These are phyloP conservation scores for Tuber microsphaerosporum DNA, from an alignment of 495 filamentous ascomycete species.

Conservation along the genomic window DNA sequence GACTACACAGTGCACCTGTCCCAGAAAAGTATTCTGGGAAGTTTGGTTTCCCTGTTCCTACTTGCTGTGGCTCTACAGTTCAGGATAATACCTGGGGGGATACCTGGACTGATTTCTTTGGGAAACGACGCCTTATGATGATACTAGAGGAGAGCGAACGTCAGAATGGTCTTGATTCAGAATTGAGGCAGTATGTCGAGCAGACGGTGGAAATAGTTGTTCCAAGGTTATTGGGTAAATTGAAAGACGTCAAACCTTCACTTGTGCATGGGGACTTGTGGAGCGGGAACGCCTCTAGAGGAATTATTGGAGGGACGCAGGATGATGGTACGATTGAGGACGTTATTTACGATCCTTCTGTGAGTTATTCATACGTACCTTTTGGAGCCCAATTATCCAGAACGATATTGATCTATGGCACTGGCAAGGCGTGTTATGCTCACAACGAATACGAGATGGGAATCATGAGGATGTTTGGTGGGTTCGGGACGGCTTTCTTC, in stretches of 20 bases:
- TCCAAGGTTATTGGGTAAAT: conserved; percentile 61
- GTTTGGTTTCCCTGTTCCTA: conserved; percentile 78
- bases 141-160: conserved; percentile 54
- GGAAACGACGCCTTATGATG: conserved; percentile 60
- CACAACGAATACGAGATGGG: conserved; percentile 85
- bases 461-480: conserved; percentile 95
- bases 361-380: conserved; percentile 2
- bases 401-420: background rate
- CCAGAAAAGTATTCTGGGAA: conserved; percentile 55
- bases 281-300: conserved; percentile 74
- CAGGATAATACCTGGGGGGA: conserved; percentile 65
- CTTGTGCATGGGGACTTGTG: conserved; percentile 87
- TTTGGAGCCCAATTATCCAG: background rate
- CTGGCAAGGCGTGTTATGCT: conserved; percentile 60
- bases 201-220: conserved; percentile 57
- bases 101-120: conserved; percentile 79
- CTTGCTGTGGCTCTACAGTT: conserved; percentile 74
- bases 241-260: conserved; percentile 63
- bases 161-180: conserved; percentile 57
- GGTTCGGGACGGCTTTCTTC: conserved; percentile 66
- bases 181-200: conserved; percentile 57
- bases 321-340: conserved; percentile 56
- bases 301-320: conserved; percentile 51
- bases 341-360: conserved; percentile 69
- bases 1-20: conserved; percentile 69